Evolutionary conservation across 352 stramenopile genomes (phyloP), one percentile per base, ranked within the genome.

Genomic region (Phytophthora citrophthora): DNA sequence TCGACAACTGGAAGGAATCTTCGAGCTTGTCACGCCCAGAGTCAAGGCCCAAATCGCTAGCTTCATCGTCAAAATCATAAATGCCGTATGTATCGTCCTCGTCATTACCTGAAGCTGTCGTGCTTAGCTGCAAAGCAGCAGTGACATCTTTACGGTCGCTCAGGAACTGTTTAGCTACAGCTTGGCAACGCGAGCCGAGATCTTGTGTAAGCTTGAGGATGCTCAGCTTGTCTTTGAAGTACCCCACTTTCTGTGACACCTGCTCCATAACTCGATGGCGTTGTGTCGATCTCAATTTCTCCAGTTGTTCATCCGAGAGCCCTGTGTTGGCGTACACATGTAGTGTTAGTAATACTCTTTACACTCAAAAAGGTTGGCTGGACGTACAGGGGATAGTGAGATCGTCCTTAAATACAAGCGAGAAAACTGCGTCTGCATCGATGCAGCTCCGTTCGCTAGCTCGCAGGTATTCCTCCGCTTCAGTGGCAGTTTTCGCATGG

Each of bases 381-480:
- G 61, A 2, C 76, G 18, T 78, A 93, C 86, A 92, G 40, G 80
- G 68, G 40, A 94, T 90, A 54, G 88, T 89, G 27, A 94, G 70
- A 50, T 94, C 86, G 29, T 91, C 86, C 39, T 90, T 91, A 54
- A 94, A 89, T 13, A 87, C 79, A 39, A 85, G 70, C 0, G 83
- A 85, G 58, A 94, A 94, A 15, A 94, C 55, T 23, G 63, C 71
- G 51, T 94, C 84, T 1, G 80, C 82, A 56, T 94, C 82, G 43
- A 94, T 88, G 38, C 79, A 89, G 41, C 70, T 82, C 13, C 73
- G 66, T 45, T 93, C 86, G 12, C 71, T 87, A 13, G 74, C 68
- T 27, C 62, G 70, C 18, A 94, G 49, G 46, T 76, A 80, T 5
- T 86, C 76, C 52, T 82, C 69, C 1, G 69, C 83, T 62, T 93